These are phyloP conservation scores for Millerozyma acaciae DNA, from an alignment of 805 yeast genomes.

Conservation along the genomic window DNA sequence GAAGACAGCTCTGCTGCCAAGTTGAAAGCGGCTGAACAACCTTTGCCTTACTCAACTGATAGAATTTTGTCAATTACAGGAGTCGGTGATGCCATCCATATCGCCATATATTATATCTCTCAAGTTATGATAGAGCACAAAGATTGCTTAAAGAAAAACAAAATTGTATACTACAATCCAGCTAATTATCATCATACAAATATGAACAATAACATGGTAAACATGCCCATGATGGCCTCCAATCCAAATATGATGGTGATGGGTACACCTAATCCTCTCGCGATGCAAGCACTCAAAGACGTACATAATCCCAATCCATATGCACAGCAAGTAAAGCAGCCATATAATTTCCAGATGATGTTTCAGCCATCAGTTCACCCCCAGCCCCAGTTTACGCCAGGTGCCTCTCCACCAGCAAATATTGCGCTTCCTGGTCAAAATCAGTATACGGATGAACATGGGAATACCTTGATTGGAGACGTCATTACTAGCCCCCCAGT, in stretches of 20 bases:
- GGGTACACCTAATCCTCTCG: slow-evolving; percentile 15
- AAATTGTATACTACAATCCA: slow-evolving; percentile 58
- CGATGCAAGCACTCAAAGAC: slow-evolving; percentile 18
- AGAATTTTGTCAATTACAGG: slow-evolving; percentile 67
- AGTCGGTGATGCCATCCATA: slow-evolving; percentile 83
- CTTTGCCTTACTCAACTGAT: slow-evolving; percentile 74
- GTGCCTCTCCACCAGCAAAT: slow-evolving; percentile 9
- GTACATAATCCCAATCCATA: slow-evolving; percentile 9
- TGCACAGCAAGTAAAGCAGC: slow-evolving; percentile 16
- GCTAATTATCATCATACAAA: slow-evolving; percentile 34
- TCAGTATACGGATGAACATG: slow-evolving; percentile 41
- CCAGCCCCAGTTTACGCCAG: slow-evolving; percentile 21
- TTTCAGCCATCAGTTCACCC: slow-evolving; percentile 37
- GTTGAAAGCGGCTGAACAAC: slow-evolving; percentile 67
- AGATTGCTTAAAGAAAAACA: slow-evolving; percentile 48
- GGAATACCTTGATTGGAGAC: slow-evolving; percentile 41
- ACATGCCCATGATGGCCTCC: slow-evolving; percentile 13
- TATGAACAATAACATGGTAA: slow-evolving; percentile 12
- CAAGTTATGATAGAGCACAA: slow-evolving; percentile 63
- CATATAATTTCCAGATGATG: slow-evolving; percentile 39
- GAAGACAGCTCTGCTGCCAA: slow-evolving; percentile 79
- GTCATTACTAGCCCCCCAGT: slow-evolving; percentile 40
- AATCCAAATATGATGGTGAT: slow-evolving; percentile 17
- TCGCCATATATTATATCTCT: slow-evolving; percentile 72
- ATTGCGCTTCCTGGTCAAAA: slow-evolving; percentile 28